Evolutionary conservation across 208 protist genomes (phyloP).

Genomic region (Leishmania turanica): DNA sequence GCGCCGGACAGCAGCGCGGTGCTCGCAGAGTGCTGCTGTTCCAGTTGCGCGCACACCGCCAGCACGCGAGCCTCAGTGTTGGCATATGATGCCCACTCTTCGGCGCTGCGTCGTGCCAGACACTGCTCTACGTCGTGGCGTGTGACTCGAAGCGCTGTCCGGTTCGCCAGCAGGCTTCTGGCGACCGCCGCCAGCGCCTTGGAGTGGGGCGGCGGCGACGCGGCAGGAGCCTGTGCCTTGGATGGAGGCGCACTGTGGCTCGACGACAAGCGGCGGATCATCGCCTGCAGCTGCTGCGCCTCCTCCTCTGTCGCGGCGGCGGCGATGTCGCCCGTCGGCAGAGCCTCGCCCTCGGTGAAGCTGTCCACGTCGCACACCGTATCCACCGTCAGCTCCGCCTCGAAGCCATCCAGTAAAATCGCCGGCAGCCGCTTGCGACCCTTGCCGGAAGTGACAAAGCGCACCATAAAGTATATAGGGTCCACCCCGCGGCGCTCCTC

Average conservation of each 20-base stretch:
- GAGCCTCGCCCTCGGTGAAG: conserved; percentile 43
- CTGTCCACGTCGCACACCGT: conserved; percentile 33
- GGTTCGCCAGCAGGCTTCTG: conserved; percentile 16
- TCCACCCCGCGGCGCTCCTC: conserved; percentile 43
- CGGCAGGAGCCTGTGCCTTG: neutral
- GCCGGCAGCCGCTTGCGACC: conserved; percentile 39
- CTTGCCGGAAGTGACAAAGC: conserved; percentile 52
- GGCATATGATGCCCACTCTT: conserved; percentile 31
- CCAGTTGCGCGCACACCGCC: conserved; percentile 21
- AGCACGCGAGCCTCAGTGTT: conserved; percentile 12
- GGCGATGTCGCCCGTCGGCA: conserved; percentile 19
- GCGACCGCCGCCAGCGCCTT: neutral
- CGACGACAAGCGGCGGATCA: neutral
- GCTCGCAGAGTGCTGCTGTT: conserved; percentile 1
- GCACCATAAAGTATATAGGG: conserved; percentile 47
- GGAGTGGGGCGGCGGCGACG: neutral
- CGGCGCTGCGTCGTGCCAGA: conserved; percentile 17
- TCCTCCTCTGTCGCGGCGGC: neutral
- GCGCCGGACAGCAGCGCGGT: conserved; percentile 18
- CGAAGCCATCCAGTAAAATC: conserved; percentile 39
- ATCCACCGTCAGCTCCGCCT: conserved; percentile 44
- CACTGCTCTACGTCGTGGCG: conserved; percentile 10
- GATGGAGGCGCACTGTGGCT: neutral
- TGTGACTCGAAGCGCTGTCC: conserved; percentile 5
- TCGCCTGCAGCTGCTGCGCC: neutral